Evolutionary conservation across 2,329 filamentous ascomycete species (phyloP), one percentile per base, ranked within the genome.

Genomic region (Nigrospora sphaerica): DNA sequence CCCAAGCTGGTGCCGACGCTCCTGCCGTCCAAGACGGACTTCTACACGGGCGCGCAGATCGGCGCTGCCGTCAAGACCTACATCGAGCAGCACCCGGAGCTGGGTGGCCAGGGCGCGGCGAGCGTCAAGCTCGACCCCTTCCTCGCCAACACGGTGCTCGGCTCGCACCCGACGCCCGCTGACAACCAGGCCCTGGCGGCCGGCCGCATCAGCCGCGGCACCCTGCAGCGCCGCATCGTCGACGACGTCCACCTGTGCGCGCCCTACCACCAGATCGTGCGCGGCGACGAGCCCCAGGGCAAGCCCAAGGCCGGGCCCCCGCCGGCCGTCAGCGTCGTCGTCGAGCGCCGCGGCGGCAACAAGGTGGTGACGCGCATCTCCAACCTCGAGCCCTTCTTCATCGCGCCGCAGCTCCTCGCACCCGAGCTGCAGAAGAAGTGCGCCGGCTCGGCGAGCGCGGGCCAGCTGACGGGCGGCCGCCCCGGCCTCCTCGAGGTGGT

Each of bases 351-450:
- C n/a, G 78, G 74, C 17, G 81, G 81, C 9, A 81, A 80, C 47
- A 86, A 86, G 63, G 80, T 76, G 2, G 78, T 81, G 3, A 85
- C 82, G 3, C 81, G 78, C 54, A 68, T 85, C 1, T 74, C 71
- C 14, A 80, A 79, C 4, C 58, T 86, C 31, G 83, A 86, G 54
- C 63, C 72, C 0, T 86, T 83, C 53, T 73, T 76, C 23, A 76
- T 86, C 38, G 71, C 76, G 16, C 78, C 82, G 1, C 72, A 73
- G 39, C 64, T 77, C 2, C 65, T 86, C 45, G 80, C 81, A 2
- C 82, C 85, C 49, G 83, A 86, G 58, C 56, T 86, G 54, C 72
- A 83, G 56, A 85, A 82, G 65, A 75, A 77, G 32, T 86, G 83
- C 58, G 83, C 83, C 2, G 81, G 83, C n/a, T 80, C 76, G 47